Base-by-base conservation (phyloP, 805 yeast species). In the Candida montana region DNA sequence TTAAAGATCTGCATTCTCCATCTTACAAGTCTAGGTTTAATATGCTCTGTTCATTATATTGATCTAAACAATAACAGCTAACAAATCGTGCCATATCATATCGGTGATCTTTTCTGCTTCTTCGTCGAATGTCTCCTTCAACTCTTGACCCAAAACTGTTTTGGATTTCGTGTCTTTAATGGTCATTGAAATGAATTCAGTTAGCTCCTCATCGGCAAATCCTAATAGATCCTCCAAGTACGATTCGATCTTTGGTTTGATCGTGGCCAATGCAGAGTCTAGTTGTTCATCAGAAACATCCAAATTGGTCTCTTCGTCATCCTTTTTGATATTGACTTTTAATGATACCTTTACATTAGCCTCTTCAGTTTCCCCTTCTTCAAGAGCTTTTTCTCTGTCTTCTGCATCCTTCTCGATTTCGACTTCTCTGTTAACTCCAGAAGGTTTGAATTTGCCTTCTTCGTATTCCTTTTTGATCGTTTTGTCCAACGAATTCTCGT, bases 141-240 rank as follows among this genome's bases (percentile, higher is more conserved):
- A 61, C 44, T 76, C 83, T 4, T 58, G 54, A 16, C 69, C 45
- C 37, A 77, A 63, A 34, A 47, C 48, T 8, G 48, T 46, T 31
- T 62, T 63, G 8, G 52, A 59, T 32, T 51, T 62, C 20, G 69
- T 56, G 21, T 59, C 62, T 24, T 59, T 48, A 4, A 76, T 57
- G 39, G 68, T 64, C 27, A 62, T 62, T 28, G 61, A 51, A 23
- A 79, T 64, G 39, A 69, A 73, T 2, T 66, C 65, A 12, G 68
- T 59, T 46, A 79, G 62, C 33, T 73, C 69, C 12, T 72, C 76
- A 46, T 78, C 85, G 38, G 63, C 60, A 34, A 74, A 62, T 2
- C 83, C 84, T 35, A 79, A 54, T 42, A 66, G 72, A 42, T 76
- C 79, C 41, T 69, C 77, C 26, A 79, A 57, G 35, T 74, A 61